Base-by-base conservation (phyloP, 495 filamentous ascomycete species). In the Neurospora intermedia region DNA sequence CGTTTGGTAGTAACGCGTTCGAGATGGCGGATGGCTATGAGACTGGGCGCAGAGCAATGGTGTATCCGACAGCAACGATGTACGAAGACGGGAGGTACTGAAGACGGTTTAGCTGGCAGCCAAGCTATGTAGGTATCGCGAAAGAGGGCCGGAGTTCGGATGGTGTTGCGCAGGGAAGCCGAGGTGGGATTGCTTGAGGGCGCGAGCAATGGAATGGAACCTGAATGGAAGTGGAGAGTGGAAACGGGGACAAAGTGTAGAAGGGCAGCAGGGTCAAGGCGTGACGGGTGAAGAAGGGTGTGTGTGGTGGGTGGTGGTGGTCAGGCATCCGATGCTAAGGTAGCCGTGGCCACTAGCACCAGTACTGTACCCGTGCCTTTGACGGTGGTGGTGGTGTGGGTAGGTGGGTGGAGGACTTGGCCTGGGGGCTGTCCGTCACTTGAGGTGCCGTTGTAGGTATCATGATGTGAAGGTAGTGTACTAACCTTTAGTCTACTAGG, bases 111-210 rank as follows among this genome's bases (percentile, higher is more conserved):
- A 59, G 20, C 48, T 59, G 48, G 48, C 48, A 66, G 54, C 54
- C 54, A 66, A 66, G 27, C 13, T 66, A 62, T 31, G 23, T 31
- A 31, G 54, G 54, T 66, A 66, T 66, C 27, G 54, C 54, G 54
- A 66, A 66, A 35, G 54, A 66, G 35, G 54, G 54, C 54, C 54
- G 54, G 54, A 66, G 54, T 66, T 66, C 20, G 43, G 69, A 46
- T 71, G 73, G 71, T 69, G 74, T 73, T 70, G 75, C 46, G 74
- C 70, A 76, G 73, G 74, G 54, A 75, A 70, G 78, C 76, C 78
- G 76, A 79, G 76, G 78, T 79, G 78, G 77, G 75, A 77, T 76
- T 77, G 73, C 73, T 54, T 54, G 75, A 72, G 72, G 31, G 75
- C 75, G 77, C 77, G 75, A 77, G 73, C 75, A 75, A 76, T 78